Percentiles rank a stretch among this genome's conserved stretches.
These are phyloP conservation scores for Mycena citricolor DNA, from an alignment of 1,284 basidiomycete species.

Conservation along the genomic window DNA sequence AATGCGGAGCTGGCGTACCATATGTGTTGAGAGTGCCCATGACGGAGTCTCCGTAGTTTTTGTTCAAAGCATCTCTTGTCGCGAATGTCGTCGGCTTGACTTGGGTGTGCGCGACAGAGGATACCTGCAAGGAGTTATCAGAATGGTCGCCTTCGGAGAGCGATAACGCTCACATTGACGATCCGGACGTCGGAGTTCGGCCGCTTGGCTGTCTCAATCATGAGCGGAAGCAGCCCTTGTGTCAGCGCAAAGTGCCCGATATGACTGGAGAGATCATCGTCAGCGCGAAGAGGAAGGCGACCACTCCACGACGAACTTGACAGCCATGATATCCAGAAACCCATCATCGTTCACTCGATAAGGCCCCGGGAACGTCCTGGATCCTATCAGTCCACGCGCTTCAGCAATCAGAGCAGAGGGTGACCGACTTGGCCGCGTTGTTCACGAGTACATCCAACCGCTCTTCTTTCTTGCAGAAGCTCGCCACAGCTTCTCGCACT, in stretches of 20 bases:
- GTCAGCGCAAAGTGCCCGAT: constrained; percentile 34
- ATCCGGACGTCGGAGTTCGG: constrained; percentile 33
- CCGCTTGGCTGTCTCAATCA: constrained; percentile 28
- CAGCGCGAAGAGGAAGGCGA: not conserved
- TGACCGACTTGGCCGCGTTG: constrained; percentile 23
- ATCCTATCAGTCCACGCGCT: not conserved
- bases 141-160: too few relatives aligned
- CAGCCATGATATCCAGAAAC: constrained; percentile 28
- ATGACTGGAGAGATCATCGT: constrained; percentile 25
- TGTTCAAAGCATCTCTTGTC: constrained; percentile 14
- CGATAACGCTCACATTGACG: constrained; percentile 29
- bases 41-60: constrained; percentile 8
- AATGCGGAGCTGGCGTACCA: constrained; percentile 7
- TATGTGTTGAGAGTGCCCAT: constrained; percentile 6
- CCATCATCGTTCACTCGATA: constrained; percentile 17
- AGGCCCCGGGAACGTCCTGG: not conserved
- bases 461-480: constrained; percentile 3
- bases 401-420: constrained; percentile 17
- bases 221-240: constrained; percentile 29
- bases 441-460: constrained; percentile 17
- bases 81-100: constrained; percentile 10
- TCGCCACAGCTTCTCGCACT: constrained; percentile 5
- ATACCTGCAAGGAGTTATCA: constrained; percentile 6
- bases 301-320: constrained; percentile 24
- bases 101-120: constrained; percentile 3